phyloP scores from a whole-genome alignment of 257 asterid genomes.

The Fraxinus anomala region DNA sequence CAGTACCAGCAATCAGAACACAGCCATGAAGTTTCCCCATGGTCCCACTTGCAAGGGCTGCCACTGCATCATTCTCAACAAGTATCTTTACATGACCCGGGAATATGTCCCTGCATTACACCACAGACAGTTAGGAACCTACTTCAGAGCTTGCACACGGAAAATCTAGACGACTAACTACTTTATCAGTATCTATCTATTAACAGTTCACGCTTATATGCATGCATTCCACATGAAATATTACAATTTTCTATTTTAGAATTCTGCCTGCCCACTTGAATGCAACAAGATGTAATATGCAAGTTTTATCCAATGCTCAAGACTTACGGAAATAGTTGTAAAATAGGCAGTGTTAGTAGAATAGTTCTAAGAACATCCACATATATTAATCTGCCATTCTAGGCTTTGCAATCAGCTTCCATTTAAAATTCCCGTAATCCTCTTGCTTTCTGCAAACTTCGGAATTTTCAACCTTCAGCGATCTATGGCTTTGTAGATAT shows the following conservation, averaged over 20 bases:
- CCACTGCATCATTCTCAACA: constrained; percentile 91
- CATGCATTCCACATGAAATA: neutral
- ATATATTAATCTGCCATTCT: neutral
- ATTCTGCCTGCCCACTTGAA: neutral
- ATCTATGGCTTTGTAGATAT: neutral
- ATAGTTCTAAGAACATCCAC: neutral
- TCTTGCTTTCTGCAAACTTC: neutral
- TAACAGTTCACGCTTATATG: neutral
- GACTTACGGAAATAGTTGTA: neutral
- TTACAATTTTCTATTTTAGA: constrained; percentile 5
- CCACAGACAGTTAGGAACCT: constrained; percentile 28
- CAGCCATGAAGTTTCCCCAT: constrained; percentile 94
- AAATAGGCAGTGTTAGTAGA: neutral
- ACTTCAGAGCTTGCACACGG: constrained; percentile 12
- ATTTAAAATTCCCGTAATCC: constrained; percentile 2
- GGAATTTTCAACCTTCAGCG: constrained; percentile 19
- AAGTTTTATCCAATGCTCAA: neutral
- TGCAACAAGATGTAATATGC: neutral
- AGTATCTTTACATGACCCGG: constrained; percentile 64
- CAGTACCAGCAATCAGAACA: constrained; percentile 94
- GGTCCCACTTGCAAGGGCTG: constrained; percentile 99
- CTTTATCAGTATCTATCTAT: neutral
- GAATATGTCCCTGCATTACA: constrained; percentile 60
- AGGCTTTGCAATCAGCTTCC: constrained; percentile 17
- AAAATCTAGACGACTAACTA: constrained; percentile 5